Evolutionary conservation across 495 filamentous ascomycete species (phyloP).

Genomic region (Articulospora tetracladia): DNA sequence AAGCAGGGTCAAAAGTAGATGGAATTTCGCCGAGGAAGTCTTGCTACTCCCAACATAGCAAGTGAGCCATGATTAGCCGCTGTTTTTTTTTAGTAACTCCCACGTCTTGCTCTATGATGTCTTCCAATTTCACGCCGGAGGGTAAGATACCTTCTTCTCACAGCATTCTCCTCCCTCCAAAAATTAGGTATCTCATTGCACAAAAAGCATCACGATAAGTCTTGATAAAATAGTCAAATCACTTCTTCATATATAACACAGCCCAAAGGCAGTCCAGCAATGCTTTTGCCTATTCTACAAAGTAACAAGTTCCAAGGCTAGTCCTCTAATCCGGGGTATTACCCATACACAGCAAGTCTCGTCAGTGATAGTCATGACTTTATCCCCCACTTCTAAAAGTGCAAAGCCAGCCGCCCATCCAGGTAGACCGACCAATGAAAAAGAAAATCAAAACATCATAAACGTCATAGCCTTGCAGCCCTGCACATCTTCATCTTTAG

Average conservation of each 20-base stretch:
- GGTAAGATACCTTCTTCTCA: too few species aligned
- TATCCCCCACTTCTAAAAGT: neutral
- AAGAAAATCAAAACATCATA: slow-evolving; percentile 1
- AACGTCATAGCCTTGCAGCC: slow-evolving; percentile 8
- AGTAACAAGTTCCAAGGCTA: neutral
- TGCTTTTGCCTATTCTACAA: neutral
- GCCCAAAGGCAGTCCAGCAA: neutral
- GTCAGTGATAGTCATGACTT: neutral
- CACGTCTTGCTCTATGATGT: too few species aligned
- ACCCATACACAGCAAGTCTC: neutral
- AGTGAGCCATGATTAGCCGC: too few species aligned
- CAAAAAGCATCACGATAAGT: neutral
- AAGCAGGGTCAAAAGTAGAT: too few species aligned
- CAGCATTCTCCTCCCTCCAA: too few species aligned
- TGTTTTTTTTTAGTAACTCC: too few species aligned
- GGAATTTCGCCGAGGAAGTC: too few species aligned
- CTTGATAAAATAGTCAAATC: too few species aligned
- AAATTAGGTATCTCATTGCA: too few species aligned
- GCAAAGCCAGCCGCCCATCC: neutral
- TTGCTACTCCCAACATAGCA: too few species aligned
- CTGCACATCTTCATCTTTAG: neutral
- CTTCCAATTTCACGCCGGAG: too few species aligned
- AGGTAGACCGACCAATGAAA: neutral
- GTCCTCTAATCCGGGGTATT: neutral
- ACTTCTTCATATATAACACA: neutral